These are phyloP conservation scores for Trapa incisa DNA, from an alignment of 345 rosid species.

Conservation along the genomic window DNA sequence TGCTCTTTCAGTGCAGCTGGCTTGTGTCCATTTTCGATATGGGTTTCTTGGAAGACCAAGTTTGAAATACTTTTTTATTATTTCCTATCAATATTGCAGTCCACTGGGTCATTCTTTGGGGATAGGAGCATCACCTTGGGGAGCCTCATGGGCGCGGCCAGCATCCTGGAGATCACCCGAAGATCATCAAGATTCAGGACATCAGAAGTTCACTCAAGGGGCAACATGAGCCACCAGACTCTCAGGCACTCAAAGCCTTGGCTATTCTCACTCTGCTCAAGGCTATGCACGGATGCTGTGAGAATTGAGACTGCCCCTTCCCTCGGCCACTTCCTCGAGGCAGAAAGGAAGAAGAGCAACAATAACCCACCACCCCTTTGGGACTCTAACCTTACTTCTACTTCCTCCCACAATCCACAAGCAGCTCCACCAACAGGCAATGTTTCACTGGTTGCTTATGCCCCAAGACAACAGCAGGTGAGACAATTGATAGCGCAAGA, in stretches of 20 bases:
- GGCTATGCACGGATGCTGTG: constrained; percentile 53
- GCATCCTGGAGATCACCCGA: constrained; percentile 46
- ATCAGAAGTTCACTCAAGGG: constrained; percentile 20
- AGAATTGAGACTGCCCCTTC: constrained; percentile 31
- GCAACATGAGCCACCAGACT: constrained; percentile 22
- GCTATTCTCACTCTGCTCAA: constrained; percentile 69
- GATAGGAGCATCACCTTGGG: constrained; percentile 70
- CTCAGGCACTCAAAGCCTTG: constrained; percentile 29
- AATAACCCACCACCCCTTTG: constrained; percentile 7
- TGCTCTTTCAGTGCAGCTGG: neutral
- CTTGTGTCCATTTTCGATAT: neutral
- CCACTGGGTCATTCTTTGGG: constrained; percentile 64
- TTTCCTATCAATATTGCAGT: constrained; percentile 27
- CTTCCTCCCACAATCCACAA: constrained; percentile 7
- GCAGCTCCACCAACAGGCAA: constrained; percentile 9
- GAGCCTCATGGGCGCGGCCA: constrained; percentile 62
- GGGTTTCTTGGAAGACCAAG: neutral
- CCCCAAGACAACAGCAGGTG: constrained; percentile 16
- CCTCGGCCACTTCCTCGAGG: constrained; percentile 63
- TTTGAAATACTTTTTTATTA: neutral
- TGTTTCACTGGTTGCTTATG: constrained; percentile 6
- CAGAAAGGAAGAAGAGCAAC: constrained; percentile 40
- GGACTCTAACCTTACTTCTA: constrained; percentile 15
- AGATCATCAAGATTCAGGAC: constrained; percentile 42
- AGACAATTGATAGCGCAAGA: constrained; percentile 17